Evolutionary conservation across 2,329 filamentous ascomycete genomes (phyloP).

Genomic region (Chaetomiaceae sp.): DNA sequence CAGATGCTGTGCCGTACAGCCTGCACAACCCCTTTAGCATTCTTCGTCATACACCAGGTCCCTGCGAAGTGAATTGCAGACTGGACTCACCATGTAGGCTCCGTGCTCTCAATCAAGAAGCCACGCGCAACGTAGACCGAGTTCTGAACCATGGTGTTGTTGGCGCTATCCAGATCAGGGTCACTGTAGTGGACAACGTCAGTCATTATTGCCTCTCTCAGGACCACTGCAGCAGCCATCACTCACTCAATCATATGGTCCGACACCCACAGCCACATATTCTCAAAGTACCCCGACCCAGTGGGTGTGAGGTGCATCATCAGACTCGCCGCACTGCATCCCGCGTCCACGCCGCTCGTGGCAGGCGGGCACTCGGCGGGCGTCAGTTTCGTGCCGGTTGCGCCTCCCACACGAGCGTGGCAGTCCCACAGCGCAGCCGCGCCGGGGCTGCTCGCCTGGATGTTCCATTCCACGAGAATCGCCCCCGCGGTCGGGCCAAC

Average conservation of each 20-base stretch:
- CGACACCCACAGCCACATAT: constrained; percentile 60
- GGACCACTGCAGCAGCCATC: too few species aligned
- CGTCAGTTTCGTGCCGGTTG: constrained; percentile 60
- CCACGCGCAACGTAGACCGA: constrained; percentile 26
- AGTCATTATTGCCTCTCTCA: too few species aligned
- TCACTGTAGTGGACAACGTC: too few species aligned
- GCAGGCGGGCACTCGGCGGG: constrained; percentile 52
- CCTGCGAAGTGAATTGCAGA: too few species aligned
- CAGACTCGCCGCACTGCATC: constrained; percentile 29
- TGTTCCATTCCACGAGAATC: constrained; percentile 67
- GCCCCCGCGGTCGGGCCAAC: constrained; percentile 53
- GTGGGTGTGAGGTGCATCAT: constrained; percentile 39
- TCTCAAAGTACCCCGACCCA: constrained; percentile 44
- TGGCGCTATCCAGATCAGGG: not conserved
- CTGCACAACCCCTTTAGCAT: too few species aligned
- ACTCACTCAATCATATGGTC: constrained; percentile 49
- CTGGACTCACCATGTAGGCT: constrained; percentile 27
- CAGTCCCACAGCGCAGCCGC: constrained; percentile 56
- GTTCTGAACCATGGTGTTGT: constrained; percentile 23
- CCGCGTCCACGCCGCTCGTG: constrained; percentile 37
- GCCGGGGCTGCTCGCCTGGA: constrained; percentile 36
- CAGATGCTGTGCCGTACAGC: constrained; percentile 38
- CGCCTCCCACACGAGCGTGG: constrained; percentile 68
- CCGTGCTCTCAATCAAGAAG: constrained; percentile 25
- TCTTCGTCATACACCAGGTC: too few species aligned